Evolutionary conservation across 805 yeast species (phyloP).

Genomic region (Ogataea methanolica): DNA sequence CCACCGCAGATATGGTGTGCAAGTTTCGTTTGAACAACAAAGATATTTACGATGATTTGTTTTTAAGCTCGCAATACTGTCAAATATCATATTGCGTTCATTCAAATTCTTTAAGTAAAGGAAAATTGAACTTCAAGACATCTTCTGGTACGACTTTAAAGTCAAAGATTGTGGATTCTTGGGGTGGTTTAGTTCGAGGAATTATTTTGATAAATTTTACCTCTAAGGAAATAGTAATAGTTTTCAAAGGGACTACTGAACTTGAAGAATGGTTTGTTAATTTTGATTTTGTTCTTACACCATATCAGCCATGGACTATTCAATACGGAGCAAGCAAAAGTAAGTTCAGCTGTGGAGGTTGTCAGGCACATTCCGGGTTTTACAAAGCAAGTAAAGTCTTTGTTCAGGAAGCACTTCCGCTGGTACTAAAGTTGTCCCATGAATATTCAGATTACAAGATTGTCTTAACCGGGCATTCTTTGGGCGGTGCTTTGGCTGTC

Average conservation of each 20-base stretch:
- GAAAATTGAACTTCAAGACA: conserved; percentile 24
- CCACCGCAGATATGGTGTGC: neutral
- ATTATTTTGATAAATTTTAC: conserved; percentile 46
- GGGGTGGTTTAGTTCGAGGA: conserved; percentile 51
- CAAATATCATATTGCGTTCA: conserved; percentile 34
- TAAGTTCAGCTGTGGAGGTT: conserved; percentile 38
- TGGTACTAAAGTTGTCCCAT: conserved; percentile 30
- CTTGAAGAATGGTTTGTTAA: conserved; percentile 61
- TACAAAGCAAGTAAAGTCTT: conserved; percentile 40
- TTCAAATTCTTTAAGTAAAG: conserved; percentile 14
- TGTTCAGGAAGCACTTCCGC: conserved; percentile 33
- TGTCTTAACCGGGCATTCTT: conserved; percentile 55
- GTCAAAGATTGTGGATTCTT: conserved; percentile 35
- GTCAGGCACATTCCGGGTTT: conserved; percentile 66
- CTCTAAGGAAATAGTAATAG: conserved; percentile 40
- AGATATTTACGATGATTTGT: conserved; percentile 26
- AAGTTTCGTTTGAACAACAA: neutral
- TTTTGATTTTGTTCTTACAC: conserved; percentile 41
- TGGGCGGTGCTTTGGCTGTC: conserved; percentile 57
- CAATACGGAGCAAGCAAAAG: conserved; percentile 16
- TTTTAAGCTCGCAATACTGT: conserved; percentile 28
- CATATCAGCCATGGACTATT: conserved; percentile 38
- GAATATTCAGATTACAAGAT: conserved; percentile 45
- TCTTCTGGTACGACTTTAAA: conserved; percentile 22
- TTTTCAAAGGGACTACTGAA: conserved; percentile 62